Base-by-base conservation (phyloP, 768 basidiomycete genomes). In the Podaxis rugospora region DNA sequence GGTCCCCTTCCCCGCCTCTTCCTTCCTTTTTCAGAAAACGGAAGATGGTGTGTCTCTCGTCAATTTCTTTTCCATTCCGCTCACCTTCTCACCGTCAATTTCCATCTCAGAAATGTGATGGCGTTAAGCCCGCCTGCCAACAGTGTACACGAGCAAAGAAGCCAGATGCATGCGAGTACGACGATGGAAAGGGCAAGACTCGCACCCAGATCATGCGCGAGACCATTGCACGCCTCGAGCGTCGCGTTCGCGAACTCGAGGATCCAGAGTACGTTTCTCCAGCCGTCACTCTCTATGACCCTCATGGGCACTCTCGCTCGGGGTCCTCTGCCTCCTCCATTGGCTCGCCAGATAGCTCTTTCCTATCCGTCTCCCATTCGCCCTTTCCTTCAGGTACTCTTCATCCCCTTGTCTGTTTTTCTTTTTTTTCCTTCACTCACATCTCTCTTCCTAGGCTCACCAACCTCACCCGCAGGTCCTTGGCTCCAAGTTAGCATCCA, bases 171-270 rank as follows among this genome's bases (percentile, higher is more conserved):
- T 92, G 90, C 72, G 88, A 89, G 67, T 92, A 92, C 70, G 90
- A 92, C 66, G 90, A 92, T 72, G 90, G 90, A 25, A 90, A 88
- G 75, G 88, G 88, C 52, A 92, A 91, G 76, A 91, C 89, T 49
- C 80, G 89, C 63, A 92, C 90, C 0, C 90, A 92, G 67, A 71
- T 91, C 53, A 80, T 92, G 60, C 85, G 89, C 59, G 90, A 92
- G 70, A 88, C 87, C 67, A 89, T 92, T 64, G 77, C 79, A 47
- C 84, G 84, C 40, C 84, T 92, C 59, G 89, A 92, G 70, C 78
- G 84, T 49, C 77, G 89, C 59, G 82, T 92, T 63, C 79, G 81
- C 53, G 88, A 92, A 66, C 84, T 92, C 62, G 89, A 91, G 71
- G 87, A 85, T 75, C 85, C 89, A 0, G 88, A 89, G 62, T 84